Percentiles rank a stretch among this genome's conserved stretches.
These are phyloP conservation scores for Myxozyma sirexii DNA, from an alignment of 805 yeast genomes.

Conservation along the genomic window DNA sequence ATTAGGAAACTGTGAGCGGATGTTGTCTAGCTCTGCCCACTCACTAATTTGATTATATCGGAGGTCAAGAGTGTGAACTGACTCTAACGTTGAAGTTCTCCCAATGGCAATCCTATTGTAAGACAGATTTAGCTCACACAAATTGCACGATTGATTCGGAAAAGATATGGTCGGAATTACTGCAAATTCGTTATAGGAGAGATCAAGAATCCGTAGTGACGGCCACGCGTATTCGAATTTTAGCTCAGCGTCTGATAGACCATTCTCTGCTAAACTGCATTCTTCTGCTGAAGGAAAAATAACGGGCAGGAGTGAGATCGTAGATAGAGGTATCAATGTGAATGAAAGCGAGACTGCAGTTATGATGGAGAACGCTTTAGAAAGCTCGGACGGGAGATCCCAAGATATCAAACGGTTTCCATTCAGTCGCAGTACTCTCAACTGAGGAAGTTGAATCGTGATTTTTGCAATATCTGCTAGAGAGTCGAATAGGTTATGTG, in stretches of 20 bases:
- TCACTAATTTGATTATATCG: slow-evolving; percentile 51
- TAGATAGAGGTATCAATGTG: slow-evolving; percentile 25
- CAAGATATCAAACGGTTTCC: slow-evolving; percentile 42
- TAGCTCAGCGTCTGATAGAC: neutral
- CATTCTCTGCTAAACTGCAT: slow-evolving; percentile 46
- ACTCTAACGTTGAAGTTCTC: neutral
- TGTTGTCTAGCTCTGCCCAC: slow-evolving; percentile 55
- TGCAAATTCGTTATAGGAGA: slow-evolving; percentile 51
- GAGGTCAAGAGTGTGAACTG: slow-evolving; percentile 50
- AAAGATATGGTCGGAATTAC: slow-evolving; percentile 38
- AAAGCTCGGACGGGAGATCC: slow-evolving; percentile 8
- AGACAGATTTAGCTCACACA: slow-evolving; percentile 44
- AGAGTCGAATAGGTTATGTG: slow-evolving; percentile 58
- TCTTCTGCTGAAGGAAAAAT: slow-evolving; percentile 47
- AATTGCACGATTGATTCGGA: neutral
- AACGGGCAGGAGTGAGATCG: slow-evolving; percentile 25
- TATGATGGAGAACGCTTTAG: slow-evolving; percentile 10
- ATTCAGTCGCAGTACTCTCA: slow-evolving; percentile 54
- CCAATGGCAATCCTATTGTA: slow-evolving; percentile 42
- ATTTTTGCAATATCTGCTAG: slow-evolving; percentile 48
- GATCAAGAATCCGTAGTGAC: slow-evolving; percentile 39
- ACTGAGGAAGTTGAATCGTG: slow-evolving; percentile 42
- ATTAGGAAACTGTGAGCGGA: slow-evolving; percentile 47
- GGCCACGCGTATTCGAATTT: slow-evolving; percentile 17
- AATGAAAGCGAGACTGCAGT: slow-evolving; percentile 34